phyloP scores from a whole-genome alignment of 2,329 filamentous ascomycete genomes.

The Colletotrichum shisoi region DNA sequence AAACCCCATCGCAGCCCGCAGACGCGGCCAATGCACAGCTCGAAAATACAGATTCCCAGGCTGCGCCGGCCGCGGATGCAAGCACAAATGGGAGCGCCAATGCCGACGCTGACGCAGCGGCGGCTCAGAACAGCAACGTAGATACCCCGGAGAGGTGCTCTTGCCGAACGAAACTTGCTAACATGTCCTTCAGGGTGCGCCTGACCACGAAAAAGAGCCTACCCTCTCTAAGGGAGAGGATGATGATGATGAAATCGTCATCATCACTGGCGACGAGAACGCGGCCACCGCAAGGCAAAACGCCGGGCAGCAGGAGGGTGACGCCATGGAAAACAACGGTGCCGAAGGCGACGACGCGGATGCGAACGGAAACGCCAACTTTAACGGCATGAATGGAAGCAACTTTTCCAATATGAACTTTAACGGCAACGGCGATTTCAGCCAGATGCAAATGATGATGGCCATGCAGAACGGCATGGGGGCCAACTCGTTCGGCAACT shows the following conservation, averaged over 20 bases:
- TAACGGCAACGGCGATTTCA: conserved; percentile 67
- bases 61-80: not conserved
- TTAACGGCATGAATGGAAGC: conserved; percentile 55
- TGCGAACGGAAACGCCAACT: conserved; percentile 47
- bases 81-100: not conserved
- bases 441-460: conserved; percentile 84
- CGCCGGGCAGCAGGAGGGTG: conserved; percentile 30
- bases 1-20: conserved; percentile 29
- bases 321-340: conserved; percentile 39
- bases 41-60: conserved; percentile 14
- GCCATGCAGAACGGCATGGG: conserved; percentile 75
- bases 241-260: conserved; percentile 34
- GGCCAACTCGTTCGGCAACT: conserved; percentile 62
- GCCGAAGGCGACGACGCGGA: conserved; percentile 41
- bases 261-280: conserved; percentile 35
- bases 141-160: not conserved
- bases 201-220: conserved; percentile 14
- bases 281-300: conserved; percentile 21
- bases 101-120: conserved; percentile 13
- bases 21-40: not conserved
- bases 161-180: not conserved
- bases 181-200: conserved; percentile 24
- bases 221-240: conserved; percentile 33
- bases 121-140: conserved; percentile 22
- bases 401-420: conserved; percentile 67